Evolutionary conservation across 345 rosid genomes (phyloP).

Genomic region (Murraya paniculata): DNA sequence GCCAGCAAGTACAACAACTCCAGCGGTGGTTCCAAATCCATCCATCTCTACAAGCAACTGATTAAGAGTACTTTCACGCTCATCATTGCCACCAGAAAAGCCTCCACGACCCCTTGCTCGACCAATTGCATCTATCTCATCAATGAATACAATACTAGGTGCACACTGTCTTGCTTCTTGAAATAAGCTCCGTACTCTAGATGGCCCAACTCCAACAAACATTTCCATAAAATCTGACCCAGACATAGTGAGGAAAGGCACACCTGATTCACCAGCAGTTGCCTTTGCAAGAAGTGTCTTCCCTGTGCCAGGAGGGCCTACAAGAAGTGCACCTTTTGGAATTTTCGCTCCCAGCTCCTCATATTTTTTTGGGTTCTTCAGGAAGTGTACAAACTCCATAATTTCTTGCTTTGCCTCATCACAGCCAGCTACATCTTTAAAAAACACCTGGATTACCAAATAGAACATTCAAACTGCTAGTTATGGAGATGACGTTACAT

Average conservation of each 20-base stretch:
- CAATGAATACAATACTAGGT: conserved; percentile 51
- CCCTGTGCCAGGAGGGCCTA: conserved; percentile 57
- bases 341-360: conserved; percentile 53
- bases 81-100: conserved; percentile 47
- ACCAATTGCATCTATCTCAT: conserved; percentile 56
- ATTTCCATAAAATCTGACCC: conserved; percentile 58
- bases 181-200: conserved; percentile 53
- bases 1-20: conserved; percentile 55
- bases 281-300: conserved; percentile 62
- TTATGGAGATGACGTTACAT: background rate
- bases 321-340: conserved; percentile 58
- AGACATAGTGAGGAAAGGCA: conserved; percentile 50
- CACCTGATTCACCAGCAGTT: conserved; percentile 52
- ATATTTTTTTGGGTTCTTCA: conserved; percentile 54
- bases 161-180: conserved; percentile 53
- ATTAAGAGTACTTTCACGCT: conserved; percentile 57
- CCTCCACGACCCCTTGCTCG: conserved; percentile 55
- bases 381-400: conserved; percentile 58
- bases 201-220: conserved; percentile 60
- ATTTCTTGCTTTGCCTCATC: conserved; percentile 63
- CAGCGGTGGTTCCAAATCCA: conserved; percentile 59
- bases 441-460: conserved; percentile 35
- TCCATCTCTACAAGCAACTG: conserved; percentile 62
- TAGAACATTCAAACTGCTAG: conserved; percentile 10
- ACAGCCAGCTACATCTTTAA: conserved; percentile 58